Conservation (phyloP, 2,329 filamentous ascomycete species). For the Fusarium sp. region DNA sequence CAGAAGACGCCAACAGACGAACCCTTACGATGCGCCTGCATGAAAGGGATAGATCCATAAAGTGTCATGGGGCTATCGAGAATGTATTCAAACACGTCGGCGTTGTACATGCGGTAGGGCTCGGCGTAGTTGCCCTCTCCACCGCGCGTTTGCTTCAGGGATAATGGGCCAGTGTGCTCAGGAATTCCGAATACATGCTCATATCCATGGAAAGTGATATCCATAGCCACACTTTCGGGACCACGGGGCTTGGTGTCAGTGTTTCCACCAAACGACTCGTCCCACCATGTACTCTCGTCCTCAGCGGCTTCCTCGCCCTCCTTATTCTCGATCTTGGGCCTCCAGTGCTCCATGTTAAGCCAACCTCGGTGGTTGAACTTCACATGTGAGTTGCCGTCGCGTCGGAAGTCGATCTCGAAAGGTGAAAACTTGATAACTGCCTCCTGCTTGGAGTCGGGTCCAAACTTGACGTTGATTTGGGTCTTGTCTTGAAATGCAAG, state of each 20-base stretch:
- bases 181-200: slow-evolving; percentile 95
- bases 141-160: slow-evolving; percentile 89
- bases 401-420: slow-evolving; percentile 87
- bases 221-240: slow-evolving; percentile 90
- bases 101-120: slow-evolving; percentile 95
- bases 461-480: slow-evolving; percentile 83
- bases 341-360: slow-evolving; percentile 96
- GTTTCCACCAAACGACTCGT: slow-evolving; percentile 94
- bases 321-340: slow-evolving; percentile 80
- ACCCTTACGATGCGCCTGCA: slow-evolving; percentile 95
- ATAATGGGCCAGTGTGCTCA: slow-evolving; percentile 89
- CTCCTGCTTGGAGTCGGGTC: slow-evolving; percentile 80
- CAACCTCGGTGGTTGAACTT: slow-evolving; percentile 91
- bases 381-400: slow-evolving; percentile 84
- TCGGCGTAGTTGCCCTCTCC: slow-evolving; percentile 87
- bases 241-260: slow-evolving; percentile 96
- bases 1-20: slow-evolving; percentile 97
- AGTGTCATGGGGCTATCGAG: slow-evolving; percentile 98
- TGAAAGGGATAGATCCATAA: slow-evolving; percentile 96
- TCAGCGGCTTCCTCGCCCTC: slow-evolving; percentile 70
- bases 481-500: slow-evolving; percentile 74
- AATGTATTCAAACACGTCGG: slow-evolving; percentile 98
- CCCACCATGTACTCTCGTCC: slow-evolving; percentile 97
- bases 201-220: slow-evolving; percentile 93
- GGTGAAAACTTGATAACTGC: slow-evolving; percentile 87